Base-by-base conservation (phyloP, 192 early-diverging fungal genomes). In the Lunasporangiospora selenospora region DNA sequence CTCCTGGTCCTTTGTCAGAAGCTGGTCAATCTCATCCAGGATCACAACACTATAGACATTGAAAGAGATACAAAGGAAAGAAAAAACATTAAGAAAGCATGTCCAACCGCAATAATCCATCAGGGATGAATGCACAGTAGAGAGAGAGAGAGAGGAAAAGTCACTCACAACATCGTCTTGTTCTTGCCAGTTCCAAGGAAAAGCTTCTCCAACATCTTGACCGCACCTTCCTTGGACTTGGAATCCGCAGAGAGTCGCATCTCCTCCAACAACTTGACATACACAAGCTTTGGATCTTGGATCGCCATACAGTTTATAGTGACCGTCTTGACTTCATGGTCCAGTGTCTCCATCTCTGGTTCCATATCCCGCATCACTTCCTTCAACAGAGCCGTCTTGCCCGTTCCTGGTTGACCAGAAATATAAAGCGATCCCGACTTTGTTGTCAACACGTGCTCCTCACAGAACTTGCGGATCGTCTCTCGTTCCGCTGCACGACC, bases 1-100 rank as follows among this genome's bases (percentile, higher is more conserved):
- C 7, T 92, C 85, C 75, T 94, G 88, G 52, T 94, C 85, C 62
- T 79, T 83, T 16, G 91, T 90, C 26, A 94, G 47, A 29, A 99
- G 80, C 12, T 89, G 85, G 66, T 99, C 95, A 46, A 99, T 91
- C 75, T 99, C 97, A 75, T 99, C 97, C 15, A 99, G 79, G 7
- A 99, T 79, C 3, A 95, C 83, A 18, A 93, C 82, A 53, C 89
- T 92, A 44, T 39, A 23, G 23, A 7, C 18, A 52, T 30, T 52
- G 34, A 30, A 52, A 52, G 12, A 13, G 10, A n/a, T 49, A 12
- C 5, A 8, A 29, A 48, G 36, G 34, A 5, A n/a, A n/a, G 26
- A 51, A 26, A 60, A 41, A 21, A 18, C 21, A 45, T 41, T 1
- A 48, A 26, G 23, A 24, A 33, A 21, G 26, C 12, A 34, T 19